phyloP scores from a whole-genome alignment of 805 yeast genomes.

The Tanozyma kutaoensis region DNA sequence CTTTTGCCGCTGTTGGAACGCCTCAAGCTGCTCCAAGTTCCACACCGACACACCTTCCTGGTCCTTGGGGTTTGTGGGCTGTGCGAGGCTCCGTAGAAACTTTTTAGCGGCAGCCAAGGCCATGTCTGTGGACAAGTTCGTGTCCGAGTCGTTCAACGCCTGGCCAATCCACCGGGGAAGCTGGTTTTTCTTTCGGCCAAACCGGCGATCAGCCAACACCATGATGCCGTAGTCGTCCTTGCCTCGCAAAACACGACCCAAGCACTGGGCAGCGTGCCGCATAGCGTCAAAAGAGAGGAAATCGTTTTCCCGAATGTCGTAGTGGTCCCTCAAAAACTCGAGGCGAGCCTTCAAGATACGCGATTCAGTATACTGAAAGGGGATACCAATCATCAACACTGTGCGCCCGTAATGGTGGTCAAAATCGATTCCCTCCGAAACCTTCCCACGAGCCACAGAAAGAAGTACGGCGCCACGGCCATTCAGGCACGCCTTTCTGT shows the following conservation, averaged over 20 bases:
- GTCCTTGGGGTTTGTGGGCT: conserved; percentile 79
- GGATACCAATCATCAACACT: conserved; percentile 97
- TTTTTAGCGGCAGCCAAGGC: conserved; percentile 90
- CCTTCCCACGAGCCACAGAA: conserved; percentile 98
- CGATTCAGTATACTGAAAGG: conserved; percentile 97
- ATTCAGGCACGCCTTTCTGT: conserved; percentile 90
- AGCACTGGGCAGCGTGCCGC: conserved; percentile 99
- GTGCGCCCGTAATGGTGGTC: conserved; percentile 97
- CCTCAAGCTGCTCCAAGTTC: conserved; percentile 58
- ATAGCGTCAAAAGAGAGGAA: conserved; percentile 96
- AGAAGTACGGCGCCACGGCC: conserved; percentile 95
- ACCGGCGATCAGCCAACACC: conserved; percentile 94
- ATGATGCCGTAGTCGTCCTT: conserved; percentile 97
- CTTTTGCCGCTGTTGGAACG: conserved; percentile 39
- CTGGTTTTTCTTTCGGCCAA: conserved; percentile 73
- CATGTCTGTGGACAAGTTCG: conserved; percentile 91
- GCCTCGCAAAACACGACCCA: conserved; percentile 95
- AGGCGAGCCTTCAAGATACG: conserved; percentile 89
- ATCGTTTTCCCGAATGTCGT: conserved; percentile 86
- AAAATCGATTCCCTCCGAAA: conserved; percentile 97
- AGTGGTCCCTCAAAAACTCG: conserved; percentile 87
- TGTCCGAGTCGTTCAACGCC: conserved; percentile 82
- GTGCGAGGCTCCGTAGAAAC: conserved; percentile 86
- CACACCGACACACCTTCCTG: conserved; percentile 93
- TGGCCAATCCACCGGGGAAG: conserved; percentile 97